Percentiles rank a stretch among this genome's conserved stretches.
Evolutionary conservation across 2,329 filamentous ascomycete genomes (phyloP).

Genomic region (Colletotrichum viniferum): DNA sequence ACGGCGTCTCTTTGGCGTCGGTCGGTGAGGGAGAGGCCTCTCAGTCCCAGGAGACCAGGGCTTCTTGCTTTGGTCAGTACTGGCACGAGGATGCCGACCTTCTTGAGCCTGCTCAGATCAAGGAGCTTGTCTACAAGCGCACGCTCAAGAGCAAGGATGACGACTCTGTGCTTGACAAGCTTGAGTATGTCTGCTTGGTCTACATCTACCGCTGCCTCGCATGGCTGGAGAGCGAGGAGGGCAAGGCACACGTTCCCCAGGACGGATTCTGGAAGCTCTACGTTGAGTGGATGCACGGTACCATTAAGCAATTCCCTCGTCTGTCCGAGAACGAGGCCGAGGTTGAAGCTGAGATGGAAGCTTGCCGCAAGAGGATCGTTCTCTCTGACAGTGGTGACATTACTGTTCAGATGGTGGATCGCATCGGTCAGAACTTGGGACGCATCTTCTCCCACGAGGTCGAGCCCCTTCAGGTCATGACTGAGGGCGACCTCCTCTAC

Average conservation of each 20-base stretch:
- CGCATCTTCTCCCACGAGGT: constrained; percentile 34
- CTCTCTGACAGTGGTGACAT: constrained; percentile 13
- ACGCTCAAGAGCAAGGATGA: constrained; percentile 15
- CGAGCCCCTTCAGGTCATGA: constrained; percentile 40
- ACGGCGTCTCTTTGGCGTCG: constrained; percentile 8
- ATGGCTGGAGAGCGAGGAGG: constrained; percentile 5
- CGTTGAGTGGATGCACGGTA: constrained; percentile 11
- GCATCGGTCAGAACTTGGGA: constrained; percentile 25
- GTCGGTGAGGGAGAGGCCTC: neutral
- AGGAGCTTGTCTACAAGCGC: constrained; percentile 9
- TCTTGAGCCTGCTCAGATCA: constrained; percentile 9
- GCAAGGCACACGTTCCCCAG: neutral
- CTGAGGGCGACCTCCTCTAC: constrained; percentile 36
- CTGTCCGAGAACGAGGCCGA: neutral
- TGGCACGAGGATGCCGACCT: constrained; percentile 14
- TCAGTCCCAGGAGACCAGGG: constrained; percentile 5
- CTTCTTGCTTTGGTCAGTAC: constrained; percentile 4
- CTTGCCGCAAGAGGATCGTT: constrained; percentile 2
- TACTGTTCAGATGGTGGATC: constrained; percentile 12
- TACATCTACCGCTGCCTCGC: constrained; percentile 11
- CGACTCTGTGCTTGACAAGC: constrained; percentile 14
- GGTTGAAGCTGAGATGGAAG: neutral
- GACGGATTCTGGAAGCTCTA: constrained; percentile 14
- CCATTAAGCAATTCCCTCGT: constrained; percentile 4
- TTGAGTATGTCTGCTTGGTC: constrained; percentile 12